Conservation (phyloP, 345 rosid genomes). For the Zanthoxylum bungeanum region DNA sequence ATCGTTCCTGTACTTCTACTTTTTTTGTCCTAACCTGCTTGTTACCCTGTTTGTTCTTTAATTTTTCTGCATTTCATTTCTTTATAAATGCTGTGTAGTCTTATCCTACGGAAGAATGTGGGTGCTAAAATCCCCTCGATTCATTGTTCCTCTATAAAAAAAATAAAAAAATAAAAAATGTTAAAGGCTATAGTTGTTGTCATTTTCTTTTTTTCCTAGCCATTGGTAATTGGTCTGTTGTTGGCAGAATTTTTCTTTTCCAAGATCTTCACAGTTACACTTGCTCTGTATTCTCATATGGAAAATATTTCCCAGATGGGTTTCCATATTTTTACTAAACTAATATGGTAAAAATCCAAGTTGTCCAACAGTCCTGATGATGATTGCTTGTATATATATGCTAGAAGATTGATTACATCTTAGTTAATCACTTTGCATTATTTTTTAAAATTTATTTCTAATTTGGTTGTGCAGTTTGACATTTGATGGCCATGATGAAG, state of each 20-base stretch:
- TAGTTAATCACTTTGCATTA: conserved; percentile 9
- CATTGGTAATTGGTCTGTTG: not conserved
- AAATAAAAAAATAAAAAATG: not conserved
- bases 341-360: not conserved
- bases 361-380: too few species aligned
- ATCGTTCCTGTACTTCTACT: not conserved
- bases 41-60: not conserved
- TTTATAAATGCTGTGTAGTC: not conserved
- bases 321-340: not conserved
- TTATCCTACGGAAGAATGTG: not conserved
- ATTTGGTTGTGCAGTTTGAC: conserved; percentile 58
- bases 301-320: not conserved
- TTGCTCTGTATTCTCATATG: not conserved
- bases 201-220: not conserved
- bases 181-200: not conserved
- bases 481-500: conserved; percentile 83
- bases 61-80: not conserved
- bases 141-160: not conserved
- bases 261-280: not conserved
- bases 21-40: not conserved
- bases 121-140: not conserved
- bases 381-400: not conserved
- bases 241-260: not conserved
- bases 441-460: conserved; percentile 1
- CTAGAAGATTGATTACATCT: conserved; percentile 1